Base-by-base conservation (phyloP, 345 rosid genomes). In the Citrus maxima region DNA sequence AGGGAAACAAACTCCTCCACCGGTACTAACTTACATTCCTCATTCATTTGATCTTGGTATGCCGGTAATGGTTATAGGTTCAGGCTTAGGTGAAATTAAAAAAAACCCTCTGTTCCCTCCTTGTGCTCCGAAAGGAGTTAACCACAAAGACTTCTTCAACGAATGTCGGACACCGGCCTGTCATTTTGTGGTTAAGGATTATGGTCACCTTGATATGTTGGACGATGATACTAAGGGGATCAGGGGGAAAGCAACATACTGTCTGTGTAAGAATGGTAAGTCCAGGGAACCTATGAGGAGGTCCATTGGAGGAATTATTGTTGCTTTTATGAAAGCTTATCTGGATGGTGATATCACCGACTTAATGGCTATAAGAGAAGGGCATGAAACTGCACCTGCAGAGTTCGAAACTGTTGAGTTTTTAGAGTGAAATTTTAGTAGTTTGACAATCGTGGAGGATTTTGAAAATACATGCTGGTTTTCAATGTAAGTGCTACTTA, bases 161-260 rank as follows among this genome's bases (percentile, higher is more conserved):
- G 96, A 95, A 78, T 90, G 98, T 81, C 77, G 74, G 69, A 75
- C 81, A 66, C 98, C 97, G 38, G 95, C 92, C 10, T 91, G 90
- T 77, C 87, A 93, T 85, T 82, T 92, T 34, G 94, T 91, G 1
- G 95, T 89, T 0, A 88, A 88, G 80, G 91, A 86, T 42, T 91
- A 87, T n/a, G 99, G 98, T 7, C 99, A 91, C 77, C 73, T 91
- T 22, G 98, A 92, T 80, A 88, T 92, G 96, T 80, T 92, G 59
- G 96, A 95, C 73, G 95, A 93, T 79, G 98, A 87, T 19, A 92
- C 97, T 5, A 84, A 76, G 46, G 96, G 94, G 78, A 61, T 89
- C 25, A 81, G 88, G 80, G 99, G 96, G 70, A 81, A 79, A 75
- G 27, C 85, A 25, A 81, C 90, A 1, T 84, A 95, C 78, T 92